Percentiles rank a stretch among this genome's conserved stretches.
phyloP scores from a whole-genome alignment of 257 asterid genomes.

The Primulina huaijiensis region DNA sequence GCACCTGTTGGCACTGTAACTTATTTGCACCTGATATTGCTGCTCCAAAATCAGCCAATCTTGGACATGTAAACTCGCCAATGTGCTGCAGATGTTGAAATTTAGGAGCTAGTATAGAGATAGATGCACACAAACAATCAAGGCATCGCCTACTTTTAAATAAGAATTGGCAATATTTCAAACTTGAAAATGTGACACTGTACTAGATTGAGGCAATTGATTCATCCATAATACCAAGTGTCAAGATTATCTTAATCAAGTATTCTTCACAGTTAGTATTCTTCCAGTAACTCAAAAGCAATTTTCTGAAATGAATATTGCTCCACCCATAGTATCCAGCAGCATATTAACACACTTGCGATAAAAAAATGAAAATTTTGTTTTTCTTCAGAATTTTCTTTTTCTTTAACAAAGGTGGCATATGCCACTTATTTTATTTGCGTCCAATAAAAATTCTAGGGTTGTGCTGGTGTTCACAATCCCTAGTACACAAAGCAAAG shows the following conservation, averaged over 20 bases:
- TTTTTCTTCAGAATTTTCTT: background rate
- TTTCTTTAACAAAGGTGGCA: too few species aligned
- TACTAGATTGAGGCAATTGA: slow-evolving; percentile 10
- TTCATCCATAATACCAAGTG: background rate
- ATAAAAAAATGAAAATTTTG: background rate
- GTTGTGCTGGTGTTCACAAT: too few species aligned
- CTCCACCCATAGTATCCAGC: background rate
- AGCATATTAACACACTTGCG: slow-evolving; percentile 2
- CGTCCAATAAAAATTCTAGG: too few species aligned
- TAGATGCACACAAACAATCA: slow-evolving; percentile 12
- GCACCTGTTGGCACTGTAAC: slow-evolving; percentile 85
- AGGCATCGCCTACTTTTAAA: slow-evolving; percentile 6
- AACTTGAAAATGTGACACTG: slow-evolving; percentile 1
- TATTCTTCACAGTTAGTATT: too few species aligned
- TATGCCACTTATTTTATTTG: too few species aligned
- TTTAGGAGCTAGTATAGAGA: slow-evolving; percentile 26
- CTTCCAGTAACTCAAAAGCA: background rate
- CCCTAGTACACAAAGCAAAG: background rate
- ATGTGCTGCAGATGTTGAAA: slow-evolving; percentile 65
- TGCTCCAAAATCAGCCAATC: slow-evolving; percentile 99
- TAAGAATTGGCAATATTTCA: slow-evolving; percentile 11
- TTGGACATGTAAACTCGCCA: slow-evolving; percentile 91
- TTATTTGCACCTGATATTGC: slow-evolving; percentile 96
- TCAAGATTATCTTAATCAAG: background rate
- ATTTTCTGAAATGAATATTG: background rate